phyloP scores from a whole-genome alignment of 352 stramenopile genomes.

The Globisporangium acanthophoron region DNA sequence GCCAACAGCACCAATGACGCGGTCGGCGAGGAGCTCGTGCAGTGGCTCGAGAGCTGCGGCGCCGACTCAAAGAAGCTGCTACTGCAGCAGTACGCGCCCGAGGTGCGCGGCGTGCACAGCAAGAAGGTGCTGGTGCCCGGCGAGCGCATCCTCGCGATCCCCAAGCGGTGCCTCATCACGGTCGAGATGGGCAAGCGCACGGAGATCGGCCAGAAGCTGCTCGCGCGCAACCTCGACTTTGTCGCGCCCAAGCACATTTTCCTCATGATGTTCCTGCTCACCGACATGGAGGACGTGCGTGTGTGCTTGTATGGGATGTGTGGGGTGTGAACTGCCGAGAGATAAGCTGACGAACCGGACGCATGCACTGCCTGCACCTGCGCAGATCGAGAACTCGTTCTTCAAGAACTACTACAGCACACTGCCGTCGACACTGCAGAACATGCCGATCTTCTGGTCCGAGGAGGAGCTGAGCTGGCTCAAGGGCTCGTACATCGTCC shows the following conservation, averaged over 20 bases:
- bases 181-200: constrained; percentile 99
- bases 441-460: constrained; percentile 99
- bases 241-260: constrained; percentile 99
- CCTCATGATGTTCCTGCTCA: constrained; percentile 98
- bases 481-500: constrained; percentile 88
- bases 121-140: constrained; percentile 79
- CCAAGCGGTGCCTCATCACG: constrained; percentile 96
- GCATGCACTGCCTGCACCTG: neutral
- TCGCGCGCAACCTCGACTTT: constrained; percentile 92
- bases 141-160: constrained; percentile 89
- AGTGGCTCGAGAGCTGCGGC: constrained; percentile 66
- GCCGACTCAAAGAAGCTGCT: constrained; percentile 75
- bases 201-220: constrained; percentile 91
- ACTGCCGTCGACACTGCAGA: constrained; percentile 91
- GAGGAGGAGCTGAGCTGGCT: constrained; percentile 92
- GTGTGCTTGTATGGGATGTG: neutral
- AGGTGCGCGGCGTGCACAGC: constrained; percentile 92
- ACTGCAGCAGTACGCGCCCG: constrained; percentile 87
- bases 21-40: constrained; percentile 59
- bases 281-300: constrained; percentile 90
- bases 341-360: neutral
- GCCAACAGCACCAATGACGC: constrained; percentile 24
- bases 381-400: constrained; percentile 68
- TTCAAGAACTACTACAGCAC: constrained; percentile 97
- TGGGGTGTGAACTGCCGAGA: neutral